Conservation (phyloP, 306 rosid genomes). For the Morella rubra region DNA sequence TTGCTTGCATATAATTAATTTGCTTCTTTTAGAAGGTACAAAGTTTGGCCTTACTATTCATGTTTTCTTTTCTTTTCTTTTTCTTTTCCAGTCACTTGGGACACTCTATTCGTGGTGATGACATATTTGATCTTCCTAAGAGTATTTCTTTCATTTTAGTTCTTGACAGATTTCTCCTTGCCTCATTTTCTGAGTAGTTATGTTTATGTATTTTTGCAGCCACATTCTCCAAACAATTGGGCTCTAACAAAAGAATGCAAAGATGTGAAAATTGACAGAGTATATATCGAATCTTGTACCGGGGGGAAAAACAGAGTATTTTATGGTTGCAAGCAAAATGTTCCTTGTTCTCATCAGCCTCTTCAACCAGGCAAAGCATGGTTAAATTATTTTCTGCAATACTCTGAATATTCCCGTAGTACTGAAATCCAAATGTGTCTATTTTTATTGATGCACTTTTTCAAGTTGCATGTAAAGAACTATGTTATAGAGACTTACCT, state of each 20-base stretch:
- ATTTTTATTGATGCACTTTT: slow-evolving; percentile 22
- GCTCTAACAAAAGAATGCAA: slow-evolving; percentile 94
- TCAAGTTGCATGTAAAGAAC: slow-evolving; percentile 94
- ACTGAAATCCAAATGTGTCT: background rate
- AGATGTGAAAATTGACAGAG: slow-evolving; percentile 92
- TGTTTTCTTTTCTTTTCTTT: too few relatives aligned
- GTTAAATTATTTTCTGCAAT: background rate
- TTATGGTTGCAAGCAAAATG: slow-evolving; percentile 80
- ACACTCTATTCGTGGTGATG: too few relatives aligned
- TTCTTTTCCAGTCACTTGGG: too few relatives aligned
- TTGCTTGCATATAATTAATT: too few relatives aligned
- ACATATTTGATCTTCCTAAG: too few relatives aligned
- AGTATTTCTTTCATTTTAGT: too few relatives aligned
- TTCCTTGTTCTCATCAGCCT: slow-evolving; percentile 30
- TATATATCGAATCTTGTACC: slow-evolving; percentile 93
- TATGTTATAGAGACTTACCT: slow-evolving; percentile 87
- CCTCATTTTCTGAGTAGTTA: too few relatives aligned
- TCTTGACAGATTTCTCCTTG: too few relatives aligned
- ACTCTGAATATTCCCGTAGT: slow-evolving; percentile 6
- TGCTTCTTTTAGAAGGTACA: too few relatives aligned
- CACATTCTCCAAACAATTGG: slow-evolving; percentile 87
- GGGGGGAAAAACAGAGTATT: slow-evolving; percentile 92
- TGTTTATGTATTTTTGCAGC: too few relatives aligned
- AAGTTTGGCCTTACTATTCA: too few relatives aligned
- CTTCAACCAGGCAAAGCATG: background rate